These are phyloP conservation scores for Blastobotrys terrestris DNA, from an alignment of 805 yeast species.

Conservation along the genomic window DNA sequence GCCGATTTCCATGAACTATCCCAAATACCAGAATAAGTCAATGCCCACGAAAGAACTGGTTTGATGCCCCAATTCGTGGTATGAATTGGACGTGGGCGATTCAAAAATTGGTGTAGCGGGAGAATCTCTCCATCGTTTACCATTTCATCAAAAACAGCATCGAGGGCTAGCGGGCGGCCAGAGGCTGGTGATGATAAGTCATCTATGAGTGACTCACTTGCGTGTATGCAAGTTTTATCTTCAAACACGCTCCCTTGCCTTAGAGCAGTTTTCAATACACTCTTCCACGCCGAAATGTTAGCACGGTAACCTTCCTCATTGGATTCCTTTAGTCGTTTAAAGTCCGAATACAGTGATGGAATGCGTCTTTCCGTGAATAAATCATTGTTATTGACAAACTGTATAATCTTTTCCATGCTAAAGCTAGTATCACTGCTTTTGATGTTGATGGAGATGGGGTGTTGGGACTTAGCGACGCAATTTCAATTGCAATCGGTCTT, in stretches of 20 bases:
- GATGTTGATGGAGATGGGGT: not conserved
- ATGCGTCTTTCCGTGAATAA: conserved; percentile 37
- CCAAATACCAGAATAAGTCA: conserved; percentile 13
- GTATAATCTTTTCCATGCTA: conserved; percentile 4
- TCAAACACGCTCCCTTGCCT: conserved; percentile 23
- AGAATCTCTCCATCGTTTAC: conserved; percentile 21
- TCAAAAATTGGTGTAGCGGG: conserved; percentile 22
- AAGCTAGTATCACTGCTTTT: not conserved
- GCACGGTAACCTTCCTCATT: conserved; percentile 48
- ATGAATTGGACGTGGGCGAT: conserved; percentile 6
- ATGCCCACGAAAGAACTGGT: conserved; percentile 15
- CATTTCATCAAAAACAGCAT: conserved; percentile 26
- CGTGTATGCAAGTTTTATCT: conserved; percentile 24
- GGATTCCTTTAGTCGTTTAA: conserved; percentile 35
- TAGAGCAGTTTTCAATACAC: conserved; percentile 30
- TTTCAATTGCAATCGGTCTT: not conserved
- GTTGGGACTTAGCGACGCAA: not conserved
- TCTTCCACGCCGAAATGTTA: conserved; percentile 43
- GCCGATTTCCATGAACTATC: conserved; percentile 21
- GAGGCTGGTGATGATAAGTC: conserved; percentile 21
- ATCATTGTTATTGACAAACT: conserved; percentile 21
- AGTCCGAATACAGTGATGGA: conserved; percentile 45
- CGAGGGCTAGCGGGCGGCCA: conserved; percentile 30
- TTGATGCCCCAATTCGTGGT: conserved; percentile 5
- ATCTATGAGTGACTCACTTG: conserved; percentile 21